These are phyloP conservation scores for Furcasterigmium sp. DNA, from an alignment of 2,329 filamentous ascomycete genomes.

Conservation along the genomic window DNA sequence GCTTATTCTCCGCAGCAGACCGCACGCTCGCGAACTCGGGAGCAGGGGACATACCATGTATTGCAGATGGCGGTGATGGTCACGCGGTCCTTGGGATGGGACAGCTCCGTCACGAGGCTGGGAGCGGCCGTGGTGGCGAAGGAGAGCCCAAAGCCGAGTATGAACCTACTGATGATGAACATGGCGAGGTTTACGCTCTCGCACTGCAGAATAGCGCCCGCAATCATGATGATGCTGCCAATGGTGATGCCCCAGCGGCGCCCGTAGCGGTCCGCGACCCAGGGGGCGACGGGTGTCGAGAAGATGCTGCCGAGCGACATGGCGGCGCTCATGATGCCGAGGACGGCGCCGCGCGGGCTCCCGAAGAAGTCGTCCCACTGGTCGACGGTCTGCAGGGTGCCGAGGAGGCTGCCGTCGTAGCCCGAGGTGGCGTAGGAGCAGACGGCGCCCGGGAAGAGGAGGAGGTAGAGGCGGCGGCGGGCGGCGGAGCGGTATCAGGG, in stretches of 20 bases:
- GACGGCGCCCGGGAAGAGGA: slow-evolving; percentile 26
- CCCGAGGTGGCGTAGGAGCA: slow-evolving; percentile 36
- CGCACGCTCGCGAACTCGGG: no score
- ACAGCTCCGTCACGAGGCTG: slow-evolving; percentile 45
- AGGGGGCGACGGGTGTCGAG: slow-evolving; percentile 21
- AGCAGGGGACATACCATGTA: slow-evolving; percentile 14
- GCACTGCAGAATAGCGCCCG: slow-evolving; percentile 24
- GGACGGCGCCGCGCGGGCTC: slow-evolving; percentile 22
- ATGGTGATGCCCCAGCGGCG: slow-evolving; percentile 23
- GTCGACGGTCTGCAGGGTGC: slow-evolving; percentile 36
- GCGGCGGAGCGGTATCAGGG: slow-evolving; percentile 24
- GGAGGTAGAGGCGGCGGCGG: slow-evolving; percentile 21
- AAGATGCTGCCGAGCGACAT: slow-evolving; percentile 42
- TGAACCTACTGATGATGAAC: slow-evolving; percentile 47
- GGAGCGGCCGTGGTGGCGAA: slow-evolving; percentile 47
- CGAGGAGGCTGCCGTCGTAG: slow-evolving; percentile 47
- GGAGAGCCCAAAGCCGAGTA: slow-evolving; percentile 48
- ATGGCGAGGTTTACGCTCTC: slow-evolving; percentile 27
- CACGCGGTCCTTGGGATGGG: slow-evolving; percentile 47
- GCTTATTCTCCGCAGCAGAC: no score
- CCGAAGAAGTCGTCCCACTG: slow-evolving; percentile 34
- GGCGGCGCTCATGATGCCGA: slow-evolving; percentile 31
- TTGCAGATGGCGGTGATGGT: slow-evolving; percentile 51
- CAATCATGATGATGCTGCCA: slow-evolving; percentile 23
- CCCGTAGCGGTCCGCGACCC: slow-evolving; percentile 23